Base-by-base conservation (phyloP, 2,329 filamentous ascomycete genomes). In the Penicillium verrucosum region DNA sequence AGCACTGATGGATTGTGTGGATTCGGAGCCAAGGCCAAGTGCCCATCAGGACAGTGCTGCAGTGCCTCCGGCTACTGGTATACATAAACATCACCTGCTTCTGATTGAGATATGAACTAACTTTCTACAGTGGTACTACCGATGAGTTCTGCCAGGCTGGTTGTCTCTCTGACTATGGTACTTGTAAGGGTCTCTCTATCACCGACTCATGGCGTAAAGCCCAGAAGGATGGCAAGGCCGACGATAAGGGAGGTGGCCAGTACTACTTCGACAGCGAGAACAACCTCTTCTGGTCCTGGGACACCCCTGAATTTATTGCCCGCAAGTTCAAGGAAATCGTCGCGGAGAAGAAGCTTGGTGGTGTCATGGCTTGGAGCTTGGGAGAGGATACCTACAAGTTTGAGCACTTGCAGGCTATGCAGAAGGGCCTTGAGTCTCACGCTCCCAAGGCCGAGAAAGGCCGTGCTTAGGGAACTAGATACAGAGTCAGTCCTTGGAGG, bases 321-420 rank as follows among this genome's bases (percentile, higher is more conserved):
- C 75, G 77, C 55, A 92, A 92, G 74, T 84, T 90, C 56, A 73
- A 79, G 4, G 70, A 80, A 5, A 80, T 92, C 36, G 78, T 89
- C 3, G 74, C 78, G 30, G 76, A 77, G 32, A 80, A 81, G 67
- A 71, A 75, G 1, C 70, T 91, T 0, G 88, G 88, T 1, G 89
- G 89, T 16, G 83, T 89, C 5, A 90, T 91, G 80, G 87, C 88
- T 0, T 91, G 88, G 88, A 87, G 85, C 21, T 66, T 91, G 56
- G 88, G 86, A 2, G 87, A 91, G 72, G 88, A 91, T 65, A 76
- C 70, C 10, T 66, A 70, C 29, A 63, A 75, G 29, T 81, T 73
- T 68, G 69, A 60, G 42, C 80, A 81, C 64, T 56, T 84, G 10
- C 67, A 70, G 56, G 73, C 75, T 4, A 77, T 81, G 68, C 72